These are phyloP conservation scores for Leptographium radiaticola DNA, from an alignment of 2,329 filamentous ascomycete species.

Conservation along the genomic window DNA sequence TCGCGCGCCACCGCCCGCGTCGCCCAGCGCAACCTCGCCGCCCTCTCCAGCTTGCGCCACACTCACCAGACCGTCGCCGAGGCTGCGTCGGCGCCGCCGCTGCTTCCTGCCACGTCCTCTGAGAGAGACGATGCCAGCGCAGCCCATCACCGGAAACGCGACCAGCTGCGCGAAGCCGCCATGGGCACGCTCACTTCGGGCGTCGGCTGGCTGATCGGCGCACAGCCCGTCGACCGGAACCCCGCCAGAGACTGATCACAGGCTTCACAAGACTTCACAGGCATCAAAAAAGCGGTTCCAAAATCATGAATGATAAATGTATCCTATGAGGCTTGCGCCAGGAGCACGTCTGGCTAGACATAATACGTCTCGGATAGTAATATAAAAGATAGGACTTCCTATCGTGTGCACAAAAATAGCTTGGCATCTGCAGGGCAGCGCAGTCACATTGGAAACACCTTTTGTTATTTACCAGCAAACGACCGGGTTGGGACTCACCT, in stretches of 20 bases:
- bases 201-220: slow-evolving; percentile 55
- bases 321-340: no score
- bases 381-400: not conserved
- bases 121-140: slow-evolving; percentile 4
- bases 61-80: slow-evolving; percentile 17
- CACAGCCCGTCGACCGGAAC: slow-evolving; percentile 25
- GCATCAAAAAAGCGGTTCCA: no score
- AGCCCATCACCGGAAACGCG: slow-evolving; percentile 48
- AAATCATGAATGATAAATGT: no score
- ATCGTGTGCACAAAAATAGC: not conserved
- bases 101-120: slow-evolving; percentile 1
- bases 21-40: slow-evolving; percentile 44
- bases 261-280: not conserved
- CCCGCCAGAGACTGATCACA: not conserved
- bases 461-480: not conserved
- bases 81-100: not conserved
- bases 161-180: slow-evolving; percentile 54
- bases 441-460: not conserved
- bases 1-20: slow-evolving; percentile 46
- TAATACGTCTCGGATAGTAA: no score
- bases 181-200: slow-evolving; percentile 54
- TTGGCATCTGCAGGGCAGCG: not conserved
- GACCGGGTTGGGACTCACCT: not conserved
- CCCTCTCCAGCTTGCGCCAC: slow-evolving; percentile 37
- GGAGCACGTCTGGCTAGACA: no score